A percentile compares a stretch with the other conserved stretches of the same genome.
Conservation (phyloP, 176 grass and related monocot genomes). For the Alloteropsis semialata region DNA sequence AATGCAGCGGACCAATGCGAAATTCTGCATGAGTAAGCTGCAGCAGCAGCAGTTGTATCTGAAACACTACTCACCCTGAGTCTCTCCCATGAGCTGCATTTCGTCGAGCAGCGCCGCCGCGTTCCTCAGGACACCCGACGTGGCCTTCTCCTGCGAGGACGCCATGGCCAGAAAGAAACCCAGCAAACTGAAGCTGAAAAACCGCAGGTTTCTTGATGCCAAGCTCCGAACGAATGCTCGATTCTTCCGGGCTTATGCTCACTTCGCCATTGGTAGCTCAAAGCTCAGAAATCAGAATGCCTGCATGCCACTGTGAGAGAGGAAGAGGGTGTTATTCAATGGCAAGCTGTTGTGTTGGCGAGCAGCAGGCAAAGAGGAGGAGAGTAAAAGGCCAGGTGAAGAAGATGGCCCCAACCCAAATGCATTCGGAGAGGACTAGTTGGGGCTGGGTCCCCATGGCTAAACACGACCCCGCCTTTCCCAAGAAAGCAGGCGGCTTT, state of each 20-base stretch:
- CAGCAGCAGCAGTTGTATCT: neutral
- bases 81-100: constrained; percentile 92
- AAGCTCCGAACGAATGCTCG: neutral
- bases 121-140: constrained; percentile 51
- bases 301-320: constrained; percentile 31
- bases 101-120: constrained; percentile 80
- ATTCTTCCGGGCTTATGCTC: neutral
- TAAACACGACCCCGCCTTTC: constrained; percentile 26
- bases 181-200: neutral
- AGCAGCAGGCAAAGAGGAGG: constrained; percentile 1
- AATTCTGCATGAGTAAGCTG: neutral
- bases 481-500: constrained; percentile 60
- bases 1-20: neutral
- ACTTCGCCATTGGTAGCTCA: neutral
- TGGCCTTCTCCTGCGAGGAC: constrained; percentile 57
- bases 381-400: constrained; percentile 18
- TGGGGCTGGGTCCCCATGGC: constrained; percentile 24
- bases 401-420: constrained; percentile 28
- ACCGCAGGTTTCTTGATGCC: neutral
- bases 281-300: neutral
- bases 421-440: neutral
- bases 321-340: neutral
- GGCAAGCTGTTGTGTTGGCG: neutral
- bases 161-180: constrained; percentile 31
- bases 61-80: constrained; percentile 46